A percentile compares a stretch with the other conserved stretches of the same genome.
Conservation (phyloP, 2,329 filamentous ascomycete species). For the Pseudocercospora fijiensis region DNA sequence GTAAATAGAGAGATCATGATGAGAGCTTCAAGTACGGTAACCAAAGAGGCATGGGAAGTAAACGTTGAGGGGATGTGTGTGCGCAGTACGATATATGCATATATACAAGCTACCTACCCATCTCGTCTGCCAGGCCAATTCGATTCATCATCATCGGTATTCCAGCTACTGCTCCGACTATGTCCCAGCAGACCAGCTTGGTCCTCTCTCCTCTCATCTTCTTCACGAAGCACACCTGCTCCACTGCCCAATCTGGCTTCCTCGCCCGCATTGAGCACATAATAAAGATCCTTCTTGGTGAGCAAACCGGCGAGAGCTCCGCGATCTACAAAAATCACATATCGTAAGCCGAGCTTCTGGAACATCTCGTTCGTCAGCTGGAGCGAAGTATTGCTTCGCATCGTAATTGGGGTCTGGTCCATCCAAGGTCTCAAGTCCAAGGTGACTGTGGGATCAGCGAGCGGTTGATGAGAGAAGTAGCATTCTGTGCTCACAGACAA, state of each 20-base stretch:
- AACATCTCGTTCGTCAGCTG: slow-evolving; percentile 91
- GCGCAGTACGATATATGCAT: too few species aligned
- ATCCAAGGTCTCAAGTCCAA: slow-evolving; percentile 96
- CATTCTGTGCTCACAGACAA: slow-evolving; percentile 71
- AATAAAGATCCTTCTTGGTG: slow-evolving; percentile 98
- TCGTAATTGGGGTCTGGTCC: slow-evolving; percentile 94
- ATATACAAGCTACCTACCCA: neutral
- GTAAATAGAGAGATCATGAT: too few species aligned
- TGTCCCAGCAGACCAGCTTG: slow-evolving; percentile 41
- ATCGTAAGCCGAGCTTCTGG: slow-evolving; percentile 86
- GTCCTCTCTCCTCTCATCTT: slow-evolving; percentile 40
- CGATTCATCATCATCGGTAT: slow-evolving; percentile 7
- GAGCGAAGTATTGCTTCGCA: slow-evolving; percentile 72
- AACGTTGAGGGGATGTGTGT: too few species aligned
- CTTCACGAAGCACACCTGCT: slow-evolving; percentile 40
- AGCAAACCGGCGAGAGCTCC: slow-evolving; percentile 80
- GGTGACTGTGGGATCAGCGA: slow-evolving; percentile 72
- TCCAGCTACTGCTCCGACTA: slow-evolving; percentile 8
- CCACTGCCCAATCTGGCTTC: slow-evolving; percentile 32
- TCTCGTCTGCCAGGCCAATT: neutral
- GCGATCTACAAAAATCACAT: slow-evolving; percentile 81
- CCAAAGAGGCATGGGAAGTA: too few species aligned
- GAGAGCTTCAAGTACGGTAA: too few species aligned
- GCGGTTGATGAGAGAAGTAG: slow-evolving; percentile 79
- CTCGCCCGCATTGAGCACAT: slow-evolving; percentile 74